A percentile compares a stretch with the other conserved stretches of the same genome.
phyloP scores from a whole-genome alignment of 2,329 filamentous ascomycete species.

The Aspergillus sp. region DNA sequence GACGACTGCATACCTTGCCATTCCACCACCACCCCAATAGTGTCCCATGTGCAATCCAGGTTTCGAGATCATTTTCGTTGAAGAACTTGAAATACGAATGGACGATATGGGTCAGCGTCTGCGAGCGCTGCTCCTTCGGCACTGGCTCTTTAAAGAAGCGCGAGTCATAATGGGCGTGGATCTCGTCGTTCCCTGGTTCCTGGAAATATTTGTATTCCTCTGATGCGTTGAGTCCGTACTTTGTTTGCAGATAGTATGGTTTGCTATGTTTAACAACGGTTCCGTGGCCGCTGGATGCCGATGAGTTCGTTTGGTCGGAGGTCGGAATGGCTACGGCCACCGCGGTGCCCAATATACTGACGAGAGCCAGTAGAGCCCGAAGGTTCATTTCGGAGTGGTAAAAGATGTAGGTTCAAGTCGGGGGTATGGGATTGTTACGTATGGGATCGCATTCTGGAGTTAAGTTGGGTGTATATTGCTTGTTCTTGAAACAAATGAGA shows the following conservation, averaged over 20 bases:
- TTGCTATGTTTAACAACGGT: slow-evolving; percentile 12
- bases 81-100: slow-evolving; percentile 72
- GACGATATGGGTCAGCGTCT: slow-evolving; percentile 67
- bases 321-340: slow-evolving; percentile 18
- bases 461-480: not conserved
- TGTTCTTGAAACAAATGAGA: not conserved
- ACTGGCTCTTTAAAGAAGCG: slow-evolving; percentile 68
- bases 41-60: slow-evolving; percentile 84
- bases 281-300: slow-evolving; percentile 11
- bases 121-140: slow-evolving; percentile 64
- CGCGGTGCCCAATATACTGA: slow-evolving; percentile 21
- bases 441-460: slow-evolving; percentile 9
- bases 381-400: slow-evolving; percentile 21
- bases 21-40: slow-evolving; percentile 91
- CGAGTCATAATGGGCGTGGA: slow-evolving; percentile 70
- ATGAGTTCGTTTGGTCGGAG: slow-evolving; percentile 9
- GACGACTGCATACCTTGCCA: slow-evolving; percentile 47
- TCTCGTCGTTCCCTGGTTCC: slow-evolving; percentile 61
- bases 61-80: slow-evolving; percentile 65
- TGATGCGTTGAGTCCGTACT: slow-evolving; percentile 29
- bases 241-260: slow-evolving; percentile 20
- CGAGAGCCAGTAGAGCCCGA: slow-evolving; percentile 17
- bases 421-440: not conserved
- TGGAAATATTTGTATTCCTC: slow-evolving; percentile 61
- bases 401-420: not conserved